Conservation (phyloP, 768 basidiomycete genomes). For the Mycena crocata region DNA sequence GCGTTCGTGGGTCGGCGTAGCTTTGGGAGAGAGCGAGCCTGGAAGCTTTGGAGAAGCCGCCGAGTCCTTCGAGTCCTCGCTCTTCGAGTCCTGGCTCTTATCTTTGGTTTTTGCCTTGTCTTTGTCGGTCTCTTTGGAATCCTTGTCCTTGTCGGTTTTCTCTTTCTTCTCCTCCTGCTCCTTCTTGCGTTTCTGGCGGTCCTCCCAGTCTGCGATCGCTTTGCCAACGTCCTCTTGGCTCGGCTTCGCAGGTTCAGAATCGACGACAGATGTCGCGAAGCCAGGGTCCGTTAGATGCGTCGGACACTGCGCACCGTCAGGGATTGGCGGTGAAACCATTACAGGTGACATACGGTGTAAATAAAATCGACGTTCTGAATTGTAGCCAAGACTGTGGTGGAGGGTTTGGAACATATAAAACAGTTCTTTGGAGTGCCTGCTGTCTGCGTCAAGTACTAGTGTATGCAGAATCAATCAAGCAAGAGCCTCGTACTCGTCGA, state of each 20-base stretch:
- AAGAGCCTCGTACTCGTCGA: constrained; percentile 73
- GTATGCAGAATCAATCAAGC: neutral
- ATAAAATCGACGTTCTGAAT: constrained; percentile 86
- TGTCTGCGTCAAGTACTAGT: constrained; percentile 58
- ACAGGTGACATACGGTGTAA: constrained; percentile 57
- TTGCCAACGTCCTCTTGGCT: constrained; percentile 81
- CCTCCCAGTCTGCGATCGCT: constrained; percentile 85
- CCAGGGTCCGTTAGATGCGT: constrained; percentile 84
- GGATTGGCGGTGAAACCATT: no score
- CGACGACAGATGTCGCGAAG: constrained; percentile 68
- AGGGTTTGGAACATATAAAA: constrained; percentile 78
- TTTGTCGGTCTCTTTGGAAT: constrained; percentile 48
- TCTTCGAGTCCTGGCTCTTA: constrained; percentile 41
- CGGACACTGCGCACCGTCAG: constrained; percentile 56
- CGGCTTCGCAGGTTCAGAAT: constrained; percentile 46
- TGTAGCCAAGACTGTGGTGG: constrained; percentile 87
- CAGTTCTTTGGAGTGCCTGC: constrained; percentile 84
- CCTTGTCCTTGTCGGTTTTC: constrained; percentile 53
- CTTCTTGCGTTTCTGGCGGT: constrained; percentile 70
- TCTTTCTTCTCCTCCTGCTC: constrained; percentile 61
- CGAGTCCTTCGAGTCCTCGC: constrained; percentile 43
- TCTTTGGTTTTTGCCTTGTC: constrained; percentile 51
- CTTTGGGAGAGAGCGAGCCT: constrained; percentile 43
- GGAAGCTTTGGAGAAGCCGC: constrained; percentile 42
- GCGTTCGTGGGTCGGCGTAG: constrained; percentile 70